Evolutionary conservation across 1,284 basidiomycete species (phyloP), one percentile per base, ranked within the genome.

Genomic region (Ustilago shanxiensis): DNA sequence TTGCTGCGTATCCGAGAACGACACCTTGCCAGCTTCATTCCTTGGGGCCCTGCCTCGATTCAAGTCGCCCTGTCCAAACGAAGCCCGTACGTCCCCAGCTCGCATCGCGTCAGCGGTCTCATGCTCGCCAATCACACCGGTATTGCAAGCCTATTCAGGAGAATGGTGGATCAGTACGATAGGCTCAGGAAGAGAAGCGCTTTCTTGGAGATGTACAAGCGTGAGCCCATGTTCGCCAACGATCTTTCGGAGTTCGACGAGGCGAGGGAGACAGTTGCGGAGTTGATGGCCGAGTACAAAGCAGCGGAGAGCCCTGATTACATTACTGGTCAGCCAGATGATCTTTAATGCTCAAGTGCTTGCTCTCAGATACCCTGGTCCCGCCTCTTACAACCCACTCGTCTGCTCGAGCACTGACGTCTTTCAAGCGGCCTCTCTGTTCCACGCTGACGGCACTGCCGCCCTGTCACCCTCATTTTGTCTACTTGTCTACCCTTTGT

Each of bases 41-140:
- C 97, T 2, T 99, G 97, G 97, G 97, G 97, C 4, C 97, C 97
- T 1, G 96, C 96, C 1, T 95, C 94, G 50, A 98, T 98, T 81
- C 97, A 99, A 88, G 95, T 99, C 1, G 96, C 97, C 5, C 88
- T 98, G 71, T 97, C 95, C 1, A 92, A 94, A 76, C 92, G 91
- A 84, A 96, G 93, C 57, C 95, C 94, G 10, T 97, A 95, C 85
- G 89, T 97, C 64, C 90, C 91, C 18, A 92, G 93, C 53, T 93
- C 92, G 81, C 95, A 86, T 71, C 96, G 94, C 26, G 96, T 98
- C 66, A 98, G 93, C 86, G 97, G 97, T 0, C 89, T 99, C 68
- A 99, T 99, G 97, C 90, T 99, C 60, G 97, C 96, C 14, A 99
- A 99, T 83, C 96, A 99, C 86, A 99, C 97, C 7, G 95, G 95